phyloP scores from a whole-genome alignment of 306 rosid species.

The Comarum palustre region DNA sequence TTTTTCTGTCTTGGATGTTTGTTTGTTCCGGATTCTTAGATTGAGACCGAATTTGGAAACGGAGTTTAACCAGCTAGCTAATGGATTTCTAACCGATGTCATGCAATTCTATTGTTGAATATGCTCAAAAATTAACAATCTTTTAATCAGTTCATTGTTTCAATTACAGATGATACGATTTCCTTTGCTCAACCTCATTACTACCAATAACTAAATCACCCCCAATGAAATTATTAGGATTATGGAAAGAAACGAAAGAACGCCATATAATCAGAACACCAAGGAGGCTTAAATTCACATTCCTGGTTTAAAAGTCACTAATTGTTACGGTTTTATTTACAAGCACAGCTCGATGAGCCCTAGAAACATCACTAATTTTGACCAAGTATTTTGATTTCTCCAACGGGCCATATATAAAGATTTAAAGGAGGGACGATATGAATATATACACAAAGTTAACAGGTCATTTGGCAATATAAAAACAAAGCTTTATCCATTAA shows the following conservation, averaged over 20 bases:
- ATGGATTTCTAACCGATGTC: not conserved
- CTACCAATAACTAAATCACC: too few species aligned
- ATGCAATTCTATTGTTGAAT: not conserved
- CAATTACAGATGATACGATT: not conserved
- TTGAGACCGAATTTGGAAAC: constrained; percentile 18
- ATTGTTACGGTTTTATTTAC: not conserved
- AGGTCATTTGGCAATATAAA: constrained; percentile 5
- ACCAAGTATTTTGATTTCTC: not conserved
- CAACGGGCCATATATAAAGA: not conserved
- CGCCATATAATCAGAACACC: not conserved
- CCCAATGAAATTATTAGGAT: too few species aligned
- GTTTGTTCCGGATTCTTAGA: constrained; percentile 17
- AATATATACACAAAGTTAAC: not conserved
- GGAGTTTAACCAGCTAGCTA: not conserved
- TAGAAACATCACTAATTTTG: not conserved
- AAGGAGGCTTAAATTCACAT: not conserved
- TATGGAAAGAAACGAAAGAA: not conserved
- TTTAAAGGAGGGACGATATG: not conserved
- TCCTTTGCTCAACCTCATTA: too few species aligned
- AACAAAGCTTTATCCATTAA: not conserved
- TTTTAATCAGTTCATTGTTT: not conserved
- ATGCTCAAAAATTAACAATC: not conserved
- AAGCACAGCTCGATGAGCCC: not conserved
- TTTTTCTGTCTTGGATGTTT: constrained; percentile 2
- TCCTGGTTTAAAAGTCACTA: not conserved